Evolutionary conservation across 805 yeast species (phyloP).

Genomic region (Ogataea pilisensis): DNA sequence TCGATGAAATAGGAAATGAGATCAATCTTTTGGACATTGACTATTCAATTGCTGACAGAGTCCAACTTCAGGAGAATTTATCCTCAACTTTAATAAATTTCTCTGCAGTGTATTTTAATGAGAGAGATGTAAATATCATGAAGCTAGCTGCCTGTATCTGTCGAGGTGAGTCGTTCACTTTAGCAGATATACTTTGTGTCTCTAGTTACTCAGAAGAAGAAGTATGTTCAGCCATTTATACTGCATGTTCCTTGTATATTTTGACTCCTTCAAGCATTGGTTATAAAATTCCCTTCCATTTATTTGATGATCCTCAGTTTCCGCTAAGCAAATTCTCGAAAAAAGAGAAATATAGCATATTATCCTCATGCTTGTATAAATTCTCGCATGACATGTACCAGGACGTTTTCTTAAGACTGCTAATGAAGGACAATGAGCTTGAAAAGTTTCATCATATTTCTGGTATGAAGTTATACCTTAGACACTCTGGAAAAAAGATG

Average conservation of each 20-base stretch:
- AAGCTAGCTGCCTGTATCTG: conserved; percentile 42
- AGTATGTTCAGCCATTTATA: conserved; percentile 31
- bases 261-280: conserved; percentile 38
- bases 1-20: background rate
- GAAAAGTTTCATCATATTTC: conserved; percentile 34
- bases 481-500: conserved; percentile 2
- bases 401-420: conserved; percentile 27
- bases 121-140: conserved; percentile 22
- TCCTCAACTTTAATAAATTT: conserved; percentile 4
- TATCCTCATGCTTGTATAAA: conserved; percentile 33
- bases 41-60: background rate
- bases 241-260: conserved; percentile 31
- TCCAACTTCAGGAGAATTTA: conserved; percentile 3
- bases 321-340: conserved; percentile 19
- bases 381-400: conserved; percentile 41
- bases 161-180: conserved; percentile 33
- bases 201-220: conserved; percentile 32
- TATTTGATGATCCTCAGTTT: conserved; percentile 24
- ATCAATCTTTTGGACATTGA: background rate
- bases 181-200: conserved; percentile 37
- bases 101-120: conserved; percentile 5
- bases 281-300: conserved; percentile 45
- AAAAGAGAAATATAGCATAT: conserved; percentile 31
- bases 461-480: conserved; percentile 39
- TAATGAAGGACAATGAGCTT: conserved; percentile 27